These are phyloP conservation scores for Inonotus obliquus DNA, from an alignment of 1,284 basidiomycete species.

Conservation along the genomic window DNA sequence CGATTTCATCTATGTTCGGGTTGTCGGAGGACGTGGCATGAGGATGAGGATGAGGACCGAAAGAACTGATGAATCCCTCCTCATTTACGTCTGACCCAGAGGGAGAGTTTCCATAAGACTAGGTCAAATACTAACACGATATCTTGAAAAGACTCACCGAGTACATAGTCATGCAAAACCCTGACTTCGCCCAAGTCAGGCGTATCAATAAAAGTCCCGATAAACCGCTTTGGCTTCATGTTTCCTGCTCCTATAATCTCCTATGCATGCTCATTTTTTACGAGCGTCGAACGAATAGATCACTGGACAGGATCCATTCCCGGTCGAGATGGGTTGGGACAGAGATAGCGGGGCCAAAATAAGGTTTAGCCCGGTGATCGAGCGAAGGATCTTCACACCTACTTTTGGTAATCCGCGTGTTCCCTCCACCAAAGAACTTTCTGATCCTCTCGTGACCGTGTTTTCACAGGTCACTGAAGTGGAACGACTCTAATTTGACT, in stretches of 20 bases:
- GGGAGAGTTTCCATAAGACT: not conserved
- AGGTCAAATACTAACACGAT: too few species aligned
- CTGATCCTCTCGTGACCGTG: too few species aligned
- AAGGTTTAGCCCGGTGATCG: too few species aligned
- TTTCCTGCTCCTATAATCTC: not conserved
- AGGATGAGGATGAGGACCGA: not conserved
- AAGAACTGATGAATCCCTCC: conserved; percentile 18
- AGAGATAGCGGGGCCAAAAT: too few species aligned
- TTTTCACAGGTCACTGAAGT: too few species aligned
- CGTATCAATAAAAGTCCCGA: conserved; percentile 16
- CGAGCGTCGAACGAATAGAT: too few species aligned
- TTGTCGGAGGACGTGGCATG: conserved; percentile 1
- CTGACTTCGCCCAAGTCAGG: conserved; percentile 12
- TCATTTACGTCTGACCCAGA: conserved; percentile 13
- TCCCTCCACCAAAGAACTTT: too few species aligned
- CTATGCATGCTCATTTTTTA: too few species aligned
- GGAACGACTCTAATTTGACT: not conserved
- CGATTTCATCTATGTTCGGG: not conserved
- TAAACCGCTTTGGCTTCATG: conserved; percentile 5
- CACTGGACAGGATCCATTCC: too few species aligned
- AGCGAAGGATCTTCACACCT: too few species aligned
- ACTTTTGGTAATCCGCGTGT: too few species aligned
- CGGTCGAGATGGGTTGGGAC: too few species aligned
- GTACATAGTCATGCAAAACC: conserved; percentile 6
- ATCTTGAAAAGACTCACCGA: conserved; percentile 5